These are phyloP conservation scores for Leptographium radiaticola DNA, from an alignment of 2,329 filamentous ascomycete genomes.

Conservation along the genomic window DNA sequence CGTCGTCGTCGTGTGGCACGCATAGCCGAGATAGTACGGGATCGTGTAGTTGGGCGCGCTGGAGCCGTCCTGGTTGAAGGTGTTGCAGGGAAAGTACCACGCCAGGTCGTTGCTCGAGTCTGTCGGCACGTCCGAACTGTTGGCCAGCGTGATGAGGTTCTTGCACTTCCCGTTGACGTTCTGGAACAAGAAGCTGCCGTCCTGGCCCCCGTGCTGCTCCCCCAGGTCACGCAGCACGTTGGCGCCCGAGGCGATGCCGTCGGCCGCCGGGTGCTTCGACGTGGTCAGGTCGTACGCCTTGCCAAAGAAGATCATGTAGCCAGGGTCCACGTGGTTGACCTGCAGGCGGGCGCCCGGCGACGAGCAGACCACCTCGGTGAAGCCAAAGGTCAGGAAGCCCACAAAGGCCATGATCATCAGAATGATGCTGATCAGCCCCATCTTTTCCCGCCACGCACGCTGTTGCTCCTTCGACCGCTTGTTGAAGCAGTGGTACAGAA, in stretches of 20 bases:
- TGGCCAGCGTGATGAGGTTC: conserved; percentile 61
- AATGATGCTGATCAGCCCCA: conserved; percentile 92
- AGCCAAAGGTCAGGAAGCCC: conserved; percentile 93
- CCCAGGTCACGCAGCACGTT: conserved; percentile 85
- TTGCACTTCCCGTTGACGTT: conserved; percentile 98
- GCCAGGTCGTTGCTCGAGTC: conserved; percentile 61
- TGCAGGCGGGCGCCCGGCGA: conserved; percentile 58
- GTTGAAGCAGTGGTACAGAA: conserved; percentile 77
- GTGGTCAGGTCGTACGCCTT: conserved; percentile 69
- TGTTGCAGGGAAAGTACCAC: conserved; percentile 93
- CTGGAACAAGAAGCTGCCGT: conserved; percentile 95
- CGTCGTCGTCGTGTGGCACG: conserved; percentile 65
- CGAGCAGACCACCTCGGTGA: conserved; percentile 79
- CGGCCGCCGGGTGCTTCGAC: conserved; percentile 67
- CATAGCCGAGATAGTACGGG: conserved; percentile 70
- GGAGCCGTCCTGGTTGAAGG: conserved; percentile 91
- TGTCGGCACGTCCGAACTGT: conserved; percentile 65
- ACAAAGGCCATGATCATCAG: conserved; percentile 76
- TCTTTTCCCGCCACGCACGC: conserved; percentile 94
- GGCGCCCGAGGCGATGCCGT: conserved; percentile 57
- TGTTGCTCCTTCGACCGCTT: conserved; percentile 77
- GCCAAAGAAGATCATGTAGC: conserved; percentile 96
- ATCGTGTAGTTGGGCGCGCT: conserved; percentile 59
- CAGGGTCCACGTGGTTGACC: conserved; percentile 65
- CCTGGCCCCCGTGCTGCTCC: conserved; percentile 70